A percentile compares a stretch with the other conserved stretches of the same genome.
These are phyloP conservation scores for Alternaria sp. DNA, from an alignment of 2,329 filamentous ascomycete genomes.

Conservation along the genomic window DNA sequence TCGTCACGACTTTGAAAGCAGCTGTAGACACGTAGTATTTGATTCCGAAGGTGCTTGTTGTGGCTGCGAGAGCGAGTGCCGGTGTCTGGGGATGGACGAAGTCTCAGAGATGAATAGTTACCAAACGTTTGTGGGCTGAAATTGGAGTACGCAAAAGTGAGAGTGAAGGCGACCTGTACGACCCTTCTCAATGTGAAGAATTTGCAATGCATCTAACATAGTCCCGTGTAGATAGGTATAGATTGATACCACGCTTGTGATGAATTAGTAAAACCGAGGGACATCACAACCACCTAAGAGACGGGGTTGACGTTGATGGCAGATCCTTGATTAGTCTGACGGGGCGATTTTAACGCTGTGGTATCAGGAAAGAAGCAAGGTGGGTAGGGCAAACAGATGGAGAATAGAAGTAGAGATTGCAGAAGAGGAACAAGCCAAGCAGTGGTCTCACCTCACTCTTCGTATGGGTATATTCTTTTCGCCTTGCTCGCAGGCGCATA, in stretches of 20 bases:
- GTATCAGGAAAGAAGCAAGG: neutral
- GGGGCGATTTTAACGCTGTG: neutral
- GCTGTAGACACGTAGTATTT: neutral
- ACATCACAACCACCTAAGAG: neutral
- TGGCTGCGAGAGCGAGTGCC: neutral
- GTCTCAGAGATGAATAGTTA: neutral
- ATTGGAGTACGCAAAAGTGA: neutral
- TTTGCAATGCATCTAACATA: neutral
- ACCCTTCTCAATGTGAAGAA: neutral
- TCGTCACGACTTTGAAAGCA: neutral
- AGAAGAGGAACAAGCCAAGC: neutral
- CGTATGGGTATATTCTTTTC: conserved; percentile 1
- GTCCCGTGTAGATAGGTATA: neutral
- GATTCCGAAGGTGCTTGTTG: neutral
- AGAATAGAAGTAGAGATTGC: neutral
- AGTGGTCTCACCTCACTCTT: neutral
- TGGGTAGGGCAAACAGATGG: neutral
- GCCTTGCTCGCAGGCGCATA: neutral
- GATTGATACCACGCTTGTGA: neutral
- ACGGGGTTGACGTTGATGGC: neutral
- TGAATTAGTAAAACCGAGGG: neutral
- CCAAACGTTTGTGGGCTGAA: neutral
- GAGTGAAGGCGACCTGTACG: neutral
- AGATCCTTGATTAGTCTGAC: neutral
- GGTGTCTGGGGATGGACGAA: neutral